Conservation (phyloP, 192 early-diverging fungal species). For the Backusella westeae region DNA sequence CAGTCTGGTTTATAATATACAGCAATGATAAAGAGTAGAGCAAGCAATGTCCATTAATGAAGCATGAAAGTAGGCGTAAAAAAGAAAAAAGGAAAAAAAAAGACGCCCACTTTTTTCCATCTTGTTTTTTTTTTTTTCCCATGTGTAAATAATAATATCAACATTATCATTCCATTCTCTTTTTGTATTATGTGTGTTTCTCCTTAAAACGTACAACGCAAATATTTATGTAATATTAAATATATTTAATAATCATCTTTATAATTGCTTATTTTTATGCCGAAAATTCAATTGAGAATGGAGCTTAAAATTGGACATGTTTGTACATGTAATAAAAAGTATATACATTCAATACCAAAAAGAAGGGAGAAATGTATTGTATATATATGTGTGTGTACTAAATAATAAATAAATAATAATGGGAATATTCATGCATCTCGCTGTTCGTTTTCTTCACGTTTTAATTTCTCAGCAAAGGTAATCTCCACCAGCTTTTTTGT, state of each 20-base stretch:
- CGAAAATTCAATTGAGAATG: background rate
- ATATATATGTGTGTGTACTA: background rate
- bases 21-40: too few relatives aligned
- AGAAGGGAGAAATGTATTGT: background rate
- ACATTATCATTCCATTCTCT: background rate
- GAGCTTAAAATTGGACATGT: background rate
- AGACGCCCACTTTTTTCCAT: background rate
- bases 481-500: background rate
- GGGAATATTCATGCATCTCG: slow-evolving; percentile 5
- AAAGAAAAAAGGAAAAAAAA: background rate
- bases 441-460: background rate
- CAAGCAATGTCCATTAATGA: background rate
- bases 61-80: background rate
- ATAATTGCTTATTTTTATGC: background rate
- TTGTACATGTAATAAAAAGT: too few relatives aligned
- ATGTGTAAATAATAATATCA: background rate
- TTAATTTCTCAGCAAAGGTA: slow-evolving; percentile 1
- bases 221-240: background rate
- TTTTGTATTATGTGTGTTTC: background rate
- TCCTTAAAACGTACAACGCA: slow-evolving; percentile 3
- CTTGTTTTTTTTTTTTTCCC: background rate
- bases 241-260: background rate
- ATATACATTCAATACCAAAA: too few relatives aligned
- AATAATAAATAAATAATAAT: background rate
- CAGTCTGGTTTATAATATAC: background rate